Evolutionary conservation across 2,329 filamentous ascomycete species (phyloP).

Genomic region (Exophiala xenobiotica): DNA sequence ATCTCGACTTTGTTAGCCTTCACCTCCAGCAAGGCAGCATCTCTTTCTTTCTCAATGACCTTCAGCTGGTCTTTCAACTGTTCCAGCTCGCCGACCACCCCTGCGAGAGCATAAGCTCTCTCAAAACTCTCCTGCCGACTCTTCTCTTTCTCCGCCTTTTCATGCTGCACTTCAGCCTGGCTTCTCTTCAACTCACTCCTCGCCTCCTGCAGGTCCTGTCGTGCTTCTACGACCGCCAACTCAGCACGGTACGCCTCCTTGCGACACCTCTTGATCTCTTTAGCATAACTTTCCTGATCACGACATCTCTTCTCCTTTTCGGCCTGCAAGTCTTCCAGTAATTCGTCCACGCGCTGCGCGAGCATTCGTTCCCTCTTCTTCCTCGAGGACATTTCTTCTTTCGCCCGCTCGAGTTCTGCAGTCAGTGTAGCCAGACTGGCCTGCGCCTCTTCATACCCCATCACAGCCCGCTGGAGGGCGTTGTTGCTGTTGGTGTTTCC

Average conservation of each 20-base stretch:
- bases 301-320: constrained; percentile 52
- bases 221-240: constrained; percentile 54
- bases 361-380: constrained; percentile 46
- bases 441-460: constrained; percentile 49
- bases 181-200: constrained; percentile 48
- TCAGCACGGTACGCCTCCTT: constrained; percentile 60
- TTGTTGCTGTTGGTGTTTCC: constrained; percentile 37
- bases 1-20: constrained; percentile 11
- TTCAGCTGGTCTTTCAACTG: constrained; percentile 43
- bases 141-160: constrained; percentile 49
- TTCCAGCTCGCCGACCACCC: constrained; percentile 46
- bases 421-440: constrained; percentile 36
- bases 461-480: constrained; percentile 45
- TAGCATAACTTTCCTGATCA: constrained; percentile 53
- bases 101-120: constrained; percentile 46
- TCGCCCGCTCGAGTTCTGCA: constrained; percentile 42
- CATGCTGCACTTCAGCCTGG: constrained; percentile 53
- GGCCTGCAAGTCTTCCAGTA: constrained; percentile 53
- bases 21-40: constrained; percentile 24
- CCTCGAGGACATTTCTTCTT: constrained; percentile 42
- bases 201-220: constrained; percentile 50
- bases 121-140: constrained; percentile 50
- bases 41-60: constrained; percentile 40
- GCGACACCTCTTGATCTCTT: constrained; percentile 54
- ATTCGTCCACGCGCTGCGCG: constrained; percentile 45